Conservation (phyloP, 345 rosid species). For the Sonneratia alba region DNA sequence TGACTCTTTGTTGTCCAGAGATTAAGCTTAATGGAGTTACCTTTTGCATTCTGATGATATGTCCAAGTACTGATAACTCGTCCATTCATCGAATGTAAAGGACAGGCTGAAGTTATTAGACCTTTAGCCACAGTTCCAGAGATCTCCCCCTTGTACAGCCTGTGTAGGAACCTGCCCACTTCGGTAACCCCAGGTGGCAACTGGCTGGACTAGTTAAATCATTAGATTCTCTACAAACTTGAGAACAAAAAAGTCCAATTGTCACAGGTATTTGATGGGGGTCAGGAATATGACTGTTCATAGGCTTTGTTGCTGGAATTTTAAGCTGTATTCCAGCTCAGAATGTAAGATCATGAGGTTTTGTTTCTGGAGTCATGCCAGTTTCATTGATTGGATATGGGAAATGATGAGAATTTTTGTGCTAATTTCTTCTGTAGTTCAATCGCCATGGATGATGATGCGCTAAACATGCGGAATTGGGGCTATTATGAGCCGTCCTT, state of each 20-base stretch:
- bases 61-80: background rate
- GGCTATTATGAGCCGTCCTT: conserved; percentile 67
- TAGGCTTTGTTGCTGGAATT: background rate
- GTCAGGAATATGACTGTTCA: background rate
- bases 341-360: background rate
- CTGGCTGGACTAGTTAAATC: background rate
- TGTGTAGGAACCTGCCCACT: background rate
- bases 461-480: conserved; percentile 67
- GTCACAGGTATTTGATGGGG: background rate
- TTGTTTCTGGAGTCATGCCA: background rate
- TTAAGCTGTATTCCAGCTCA: background rate
- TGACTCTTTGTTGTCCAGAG: background rate
- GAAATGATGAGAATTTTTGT: background rate
- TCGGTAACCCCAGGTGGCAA: background rate
- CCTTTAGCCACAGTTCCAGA: background rate
- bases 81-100: background rate
- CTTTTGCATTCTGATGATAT: background rate
- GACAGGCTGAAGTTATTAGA: background rate
- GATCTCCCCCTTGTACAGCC: background rate
- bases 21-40: background rate
- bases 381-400: background rate
- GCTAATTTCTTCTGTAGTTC: conserved; percentile 21
- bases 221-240: background rate
- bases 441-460: conserved; percentile 68
- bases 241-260: background rate